Conservation (phyloP, 257 asterid species). For the Ophiorrhiza pumila region DNA sequence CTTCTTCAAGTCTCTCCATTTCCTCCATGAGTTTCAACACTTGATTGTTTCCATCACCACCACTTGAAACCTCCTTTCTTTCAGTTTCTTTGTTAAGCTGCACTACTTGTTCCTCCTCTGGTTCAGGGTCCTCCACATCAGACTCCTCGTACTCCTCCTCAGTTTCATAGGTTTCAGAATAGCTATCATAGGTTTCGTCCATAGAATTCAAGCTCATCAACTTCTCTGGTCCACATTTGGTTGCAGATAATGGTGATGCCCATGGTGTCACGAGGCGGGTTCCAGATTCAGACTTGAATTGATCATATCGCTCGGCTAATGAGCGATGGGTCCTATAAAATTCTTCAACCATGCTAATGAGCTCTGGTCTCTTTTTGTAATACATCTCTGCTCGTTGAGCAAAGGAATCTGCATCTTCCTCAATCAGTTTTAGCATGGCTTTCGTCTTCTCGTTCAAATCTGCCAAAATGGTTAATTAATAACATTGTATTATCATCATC, state of each 20-base stretch:
- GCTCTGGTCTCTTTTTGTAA: slow-evolving; percentile 82
- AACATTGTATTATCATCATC: background rate
- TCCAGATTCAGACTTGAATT: slow-evolving; percentile 49
- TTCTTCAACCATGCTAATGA: slow-evolving; percentile 71
- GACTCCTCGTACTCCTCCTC: slow-evolving; percentile 60
- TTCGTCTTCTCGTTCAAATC: slow-evolving; percentile 70
- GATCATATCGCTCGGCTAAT: slow-evolving; percentile 71
- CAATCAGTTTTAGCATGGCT: slow-evolving; percentile 64
- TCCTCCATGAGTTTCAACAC: slow-evolving; percentile 44
- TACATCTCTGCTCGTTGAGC: slow-evolving; percentile 92
- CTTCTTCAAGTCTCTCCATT: slow-evolving; percentile 51
- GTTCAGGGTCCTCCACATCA: slow-evolving; percentile 81
- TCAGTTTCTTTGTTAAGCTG: slow-evolving; percentile 11
- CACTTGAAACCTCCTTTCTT: slow-evolving; percentile 22
- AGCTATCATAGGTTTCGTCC: slow-evolving; percentile 65
- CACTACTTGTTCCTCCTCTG: slow-evolving; percentile 24
- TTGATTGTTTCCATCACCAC: slow-evolving; percentile 19
- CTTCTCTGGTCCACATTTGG: slow-evolving; percentile 46
- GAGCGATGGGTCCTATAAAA: slow-evolving; percentile 71
- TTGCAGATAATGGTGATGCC: slow-evolving; percentile 47
- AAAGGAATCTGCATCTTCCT: slow-evolving; percentile 85
- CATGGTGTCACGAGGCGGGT: slow-evolving; percentile 49
- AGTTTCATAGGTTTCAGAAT: slow-evolving; percentile 65
- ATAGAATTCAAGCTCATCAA: slow-evolving; percentile 32
- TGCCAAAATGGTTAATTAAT: slow-evolving; percentile 16